Evolutionary conservation across 495 filamentous ascomycete genomes (phyloP).

Genomic region (Letharia lupina): DNA sequence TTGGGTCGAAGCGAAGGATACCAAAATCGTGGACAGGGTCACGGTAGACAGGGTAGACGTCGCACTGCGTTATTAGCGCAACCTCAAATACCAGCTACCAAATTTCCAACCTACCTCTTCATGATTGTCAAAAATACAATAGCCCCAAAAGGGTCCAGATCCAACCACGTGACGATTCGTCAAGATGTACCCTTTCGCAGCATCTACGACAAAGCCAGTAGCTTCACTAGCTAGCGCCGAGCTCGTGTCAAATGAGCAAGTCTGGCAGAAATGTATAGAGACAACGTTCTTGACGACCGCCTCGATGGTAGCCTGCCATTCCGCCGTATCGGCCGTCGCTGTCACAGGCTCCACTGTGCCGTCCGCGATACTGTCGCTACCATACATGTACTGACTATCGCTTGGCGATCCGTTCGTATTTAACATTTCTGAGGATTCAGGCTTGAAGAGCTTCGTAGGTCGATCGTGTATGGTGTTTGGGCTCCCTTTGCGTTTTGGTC

Average conservation of each 20-base stretch:
- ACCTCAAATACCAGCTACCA: not conserved
- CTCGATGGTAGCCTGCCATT: conserved; percentile 97
- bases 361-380: conserved; percentile 39
- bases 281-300: conserved; percentile 87
- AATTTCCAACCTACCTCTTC: conserved; percentile 54
- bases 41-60: conserved; percentile 95
- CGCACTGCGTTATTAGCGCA: conserved; percentile 52
- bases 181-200: conserved; percentile 83
- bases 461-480: conserved; percentile 43
- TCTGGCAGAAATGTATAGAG: conserved; percentile 97
- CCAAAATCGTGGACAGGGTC: conserved; percentile 99
- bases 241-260: conserved; percentile 96
- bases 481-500: conserved; percentile 55
- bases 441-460: conserved; percentile 49
- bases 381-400: conserved; percentile 37
- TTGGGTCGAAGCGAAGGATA: conserved; percentile 90
- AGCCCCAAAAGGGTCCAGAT: conserved; percentile 93
- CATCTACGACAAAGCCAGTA: conserved; percentile 96
- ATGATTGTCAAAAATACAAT: conserved; percentile 96
- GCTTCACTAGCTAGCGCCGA: conserved; percentile 87
- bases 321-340: conserved; percentile 70
- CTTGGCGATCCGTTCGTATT: conserved; percentile 42
- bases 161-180: conserved; percentile 94
- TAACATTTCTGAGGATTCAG: conserved; percentile 37
- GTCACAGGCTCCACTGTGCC: conserved; percentile 40